phyloP scores from a whole-genome alignment of 2,329 filamentous ascomycete genomes.

The Lachnellula arida region DNA sequence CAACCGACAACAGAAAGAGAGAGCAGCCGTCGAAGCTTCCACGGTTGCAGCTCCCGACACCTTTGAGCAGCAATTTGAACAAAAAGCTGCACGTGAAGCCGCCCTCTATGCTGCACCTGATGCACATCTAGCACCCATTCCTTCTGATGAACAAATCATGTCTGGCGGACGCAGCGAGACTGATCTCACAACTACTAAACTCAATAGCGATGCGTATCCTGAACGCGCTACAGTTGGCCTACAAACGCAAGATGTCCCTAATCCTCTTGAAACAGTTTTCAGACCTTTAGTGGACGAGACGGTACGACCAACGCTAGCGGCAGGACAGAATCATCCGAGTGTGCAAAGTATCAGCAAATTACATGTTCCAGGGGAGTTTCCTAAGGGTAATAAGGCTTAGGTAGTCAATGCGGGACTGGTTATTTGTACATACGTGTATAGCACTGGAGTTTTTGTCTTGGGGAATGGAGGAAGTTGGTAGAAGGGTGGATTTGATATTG shows the following conservation, averaged over 20 bases:
- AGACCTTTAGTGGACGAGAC: conserved; percentile 12
- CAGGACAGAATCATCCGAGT: conserved; percentile 25
- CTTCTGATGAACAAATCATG: conserved; percentile 14
- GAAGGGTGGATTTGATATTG: background rate
- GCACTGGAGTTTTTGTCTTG: background rate
- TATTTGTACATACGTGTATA: background rate
- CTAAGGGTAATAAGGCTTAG: conserved; percentile 4
- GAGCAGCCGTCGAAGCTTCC: conserved; percentile 22
- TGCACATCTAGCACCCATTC: background rate
- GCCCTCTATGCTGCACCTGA: conserved; percentile 18
- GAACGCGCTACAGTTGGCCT: background rate
- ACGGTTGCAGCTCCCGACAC: conserved; percentile 19
- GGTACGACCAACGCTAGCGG: conserved; percentile 19
- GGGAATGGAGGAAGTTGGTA: background rate
- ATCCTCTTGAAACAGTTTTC: conserved; percentile 5
- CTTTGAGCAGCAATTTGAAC: conserved; percentile 3
- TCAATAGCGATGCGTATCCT: background rate
- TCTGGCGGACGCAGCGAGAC: conserved; percentile 21
- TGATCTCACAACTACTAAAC: conserved; percentile 7
- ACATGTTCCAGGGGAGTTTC: conserved; percentile 32
- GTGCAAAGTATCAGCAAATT: conserved; percentile 27
- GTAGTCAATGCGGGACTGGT: background rate
- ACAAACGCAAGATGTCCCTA: conserved; percentile 10
- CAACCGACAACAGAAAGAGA: conserved; percentile 15
- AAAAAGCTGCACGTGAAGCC: conserved; percentile 12